phyloP scores from a whole-genome alignment of 2,329 filamentous ascomycete genomes.

The Exserohilum turcica region DNA sequence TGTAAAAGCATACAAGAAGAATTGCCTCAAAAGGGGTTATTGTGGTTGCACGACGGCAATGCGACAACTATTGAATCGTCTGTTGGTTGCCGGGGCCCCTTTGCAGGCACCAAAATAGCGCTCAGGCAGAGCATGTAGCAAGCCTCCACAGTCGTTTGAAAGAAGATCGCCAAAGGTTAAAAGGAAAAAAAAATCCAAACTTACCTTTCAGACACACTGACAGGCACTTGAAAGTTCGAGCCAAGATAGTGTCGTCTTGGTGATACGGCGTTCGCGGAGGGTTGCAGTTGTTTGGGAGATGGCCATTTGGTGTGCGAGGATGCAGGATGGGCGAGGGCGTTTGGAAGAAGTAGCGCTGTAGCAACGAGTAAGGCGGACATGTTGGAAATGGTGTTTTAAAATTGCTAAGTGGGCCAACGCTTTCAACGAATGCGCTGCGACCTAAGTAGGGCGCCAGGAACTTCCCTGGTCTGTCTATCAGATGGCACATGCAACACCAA shows the following conservation, averaged over 20 bases:
- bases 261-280: background rate
- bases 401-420: background rate
- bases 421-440: background rate
- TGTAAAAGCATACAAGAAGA: background rate
- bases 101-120: background rate
- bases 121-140: background rate
- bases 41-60: too few relatives aligned
- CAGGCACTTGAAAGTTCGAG: constrained; percentile 11
- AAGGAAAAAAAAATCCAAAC: background rate
- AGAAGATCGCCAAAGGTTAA: too few relatives aligned
- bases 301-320: background rate
- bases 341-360: background rate
- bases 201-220: constrained; percentile 9
- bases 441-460: background rate
- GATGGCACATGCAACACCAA: background rate
- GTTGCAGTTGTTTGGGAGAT: background rate
- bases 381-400: background rate
- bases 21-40: too few relatives aligned
- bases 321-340: background rate
- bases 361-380: background rate
- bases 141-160: background rate
- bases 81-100: too few relatives aligned
- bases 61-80: too few relatives aligned
- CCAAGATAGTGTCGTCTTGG: constrained; percentile 4
- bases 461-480: background rate